phyloP scores from a whole-genome alignment of 129 eudicot genomes.

The Centella asiatica region DNA sequence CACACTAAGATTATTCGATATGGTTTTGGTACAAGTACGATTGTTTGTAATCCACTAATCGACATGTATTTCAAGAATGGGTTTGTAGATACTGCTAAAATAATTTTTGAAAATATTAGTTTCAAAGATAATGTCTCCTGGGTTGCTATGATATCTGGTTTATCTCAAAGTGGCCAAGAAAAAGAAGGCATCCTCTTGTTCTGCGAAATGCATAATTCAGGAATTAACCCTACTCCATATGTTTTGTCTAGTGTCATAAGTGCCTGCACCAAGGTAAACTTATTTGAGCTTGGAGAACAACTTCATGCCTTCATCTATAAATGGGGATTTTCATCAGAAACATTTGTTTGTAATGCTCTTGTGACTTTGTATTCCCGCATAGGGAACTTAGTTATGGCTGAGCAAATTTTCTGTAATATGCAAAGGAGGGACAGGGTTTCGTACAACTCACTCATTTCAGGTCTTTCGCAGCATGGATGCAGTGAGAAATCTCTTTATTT shows the following conservation, averaged over 20 bases:
- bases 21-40: slow-evolving; percentile 39
- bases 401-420: slow-evolving; percentile 56
- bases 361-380: slow-evolving; percentile 58
- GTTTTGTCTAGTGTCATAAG: slow-evolving; percentile 77
- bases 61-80: slow-evolving; percentile 68
- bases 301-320: slow-evolving; percentile 60
- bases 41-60: slow-evolving; percentile 64
- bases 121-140: slow-evolving; percentile 72
- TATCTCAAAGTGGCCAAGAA: slow-evolving; percentile 57
- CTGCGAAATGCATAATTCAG: slow-evolving; percentile 54
- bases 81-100: slow-evolving; percentile 40
- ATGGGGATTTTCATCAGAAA: slow-evolving; percentile 68
- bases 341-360: slow-evolving; percentile 74
- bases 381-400: slow-evolving; percentile 48
- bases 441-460: slow-evolving; percentile 79
- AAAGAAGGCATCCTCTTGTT: slow-evolving; percentile 59
- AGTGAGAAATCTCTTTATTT: slow-evolving; percentile 45
- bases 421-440: slow-evolving; percentile 55
- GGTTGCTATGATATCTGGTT: slow-evolving; percentile 95
- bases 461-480: slow-evolving; percentile 66
- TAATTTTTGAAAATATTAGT: slow-evolving; percentile 35
- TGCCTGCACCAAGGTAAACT: slow-evolving; percentile 62
- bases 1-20: slow-evolving; percentile 44
- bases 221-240: slow-evolving; percentile 68
- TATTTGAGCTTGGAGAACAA: slow-evolving; percentile 57